These are phyloP conservation scores for Suillus subluteus DNA, from an alignment of 768 basidiomycete species.

Conservation along the genomic window DNA sequence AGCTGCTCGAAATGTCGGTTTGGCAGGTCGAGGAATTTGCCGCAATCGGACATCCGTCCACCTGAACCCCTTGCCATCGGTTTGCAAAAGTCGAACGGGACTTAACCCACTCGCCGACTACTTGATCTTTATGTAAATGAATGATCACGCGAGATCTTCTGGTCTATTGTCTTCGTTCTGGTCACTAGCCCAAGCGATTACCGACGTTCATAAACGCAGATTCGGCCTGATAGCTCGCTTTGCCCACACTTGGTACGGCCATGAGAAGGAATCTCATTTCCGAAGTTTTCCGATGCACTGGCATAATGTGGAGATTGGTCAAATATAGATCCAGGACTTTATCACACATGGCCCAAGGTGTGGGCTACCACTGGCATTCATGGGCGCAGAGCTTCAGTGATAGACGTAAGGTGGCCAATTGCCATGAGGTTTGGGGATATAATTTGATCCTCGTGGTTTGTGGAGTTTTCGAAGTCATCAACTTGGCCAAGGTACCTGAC, in stretches of 20 bases:
- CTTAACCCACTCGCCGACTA: neutral
- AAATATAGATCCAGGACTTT: neutral
- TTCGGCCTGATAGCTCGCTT: neutral
- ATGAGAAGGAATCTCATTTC: neutral
- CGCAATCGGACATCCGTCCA: neutral
- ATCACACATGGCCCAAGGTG: neutral
- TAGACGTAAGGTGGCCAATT: neutral
- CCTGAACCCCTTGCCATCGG: neutral
- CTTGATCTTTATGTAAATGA: neutral
- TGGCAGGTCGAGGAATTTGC: neutral
- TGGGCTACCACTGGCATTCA: neutral
- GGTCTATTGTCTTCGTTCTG: neutral
- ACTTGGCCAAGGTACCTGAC: neutral
- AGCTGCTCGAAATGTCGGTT: neutral
- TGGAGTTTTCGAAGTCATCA: neutral
- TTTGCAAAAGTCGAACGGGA: neutral
- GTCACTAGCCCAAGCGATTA: neutral
- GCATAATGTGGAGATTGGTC: neutral
- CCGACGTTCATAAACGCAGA: neutral
- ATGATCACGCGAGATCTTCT: neutral
- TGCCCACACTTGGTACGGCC: neutral
- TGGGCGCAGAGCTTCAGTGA: neutral
- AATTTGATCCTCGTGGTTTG: neutral
- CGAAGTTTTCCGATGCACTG: neutral
- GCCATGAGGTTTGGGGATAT: neutral